phyloP scores from a whole-genome alignment of 495 filamentous ascomycete species.

The Podospora conica region DNA sequence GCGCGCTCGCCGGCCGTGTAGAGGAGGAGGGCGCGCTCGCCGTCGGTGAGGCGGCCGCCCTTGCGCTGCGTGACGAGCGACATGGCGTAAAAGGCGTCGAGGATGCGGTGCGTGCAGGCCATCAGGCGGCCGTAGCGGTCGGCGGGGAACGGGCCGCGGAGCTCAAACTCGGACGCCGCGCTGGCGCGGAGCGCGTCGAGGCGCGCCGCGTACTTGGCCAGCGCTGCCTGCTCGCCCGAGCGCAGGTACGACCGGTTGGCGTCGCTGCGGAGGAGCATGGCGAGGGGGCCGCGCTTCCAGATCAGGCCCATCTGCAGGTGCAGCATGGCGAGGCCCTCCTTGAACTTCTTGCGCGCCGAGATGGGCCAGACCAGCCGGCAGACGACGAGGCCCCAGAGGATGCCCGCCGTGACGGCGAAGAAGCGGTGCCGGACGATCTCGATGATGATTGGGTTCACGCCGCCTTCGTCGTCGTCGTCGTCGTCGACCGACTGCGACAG shows the following conservation, averaged over 20 bases:
- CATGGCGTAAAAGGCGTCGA: constrained; percentile 93
- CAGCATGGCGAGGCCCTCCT: constrained; percentile 75
- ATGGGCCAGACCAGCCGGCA: constrained; percentile 91
- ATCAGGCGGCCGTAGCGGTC: constrained; percentile 64
- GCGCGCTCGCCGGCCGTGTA: constrained; percentile 75
- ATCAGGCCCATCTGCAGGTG: constrained; percentile 94
- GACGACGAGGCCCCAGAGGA: constrained; percentile 87
- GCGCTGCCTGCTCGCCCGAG: constrained; percentile 68
- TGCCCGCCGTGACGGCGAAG: constrained; percentile 78
- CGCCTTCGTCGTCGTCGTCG: constrained; percentile 81
- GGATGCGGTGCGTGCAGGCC: constrained; percentile 69
- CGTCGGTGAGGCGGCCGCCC: constrained; percentile 62
- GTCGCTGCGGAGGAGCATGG: constrained; percentile 53
- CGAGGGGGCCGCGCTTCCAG: constrained; percentile 92
- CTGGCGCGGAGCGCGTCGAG: constrained; percentile 69
- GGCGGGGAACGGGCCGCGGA: constrained; percentile 76
- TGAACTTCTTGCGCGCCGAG: constrained; percentile 76
- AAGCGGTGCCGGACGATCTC: constrained; percentile 90
- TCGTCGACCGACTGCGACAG: constrained; percentile 72
- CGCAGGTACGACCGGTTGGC: constrained; percentile 65
- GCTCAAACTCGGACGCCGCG: constrained; percentile 73
- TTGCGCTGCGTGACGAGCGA: constrained; percentile 85
- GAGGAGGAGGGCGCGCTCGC: constrained; percentile 70
- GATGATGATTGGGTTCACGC: constrained; percentile 70
- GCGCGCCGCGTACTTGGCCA: constrained; percentile 52